A percentile compares a stretch with the other conserved stretches of the same genome.
Conservation (phyloP, 2,329 filamentous ascomycete genomes). For the Nakataea oryzae region DNA sequence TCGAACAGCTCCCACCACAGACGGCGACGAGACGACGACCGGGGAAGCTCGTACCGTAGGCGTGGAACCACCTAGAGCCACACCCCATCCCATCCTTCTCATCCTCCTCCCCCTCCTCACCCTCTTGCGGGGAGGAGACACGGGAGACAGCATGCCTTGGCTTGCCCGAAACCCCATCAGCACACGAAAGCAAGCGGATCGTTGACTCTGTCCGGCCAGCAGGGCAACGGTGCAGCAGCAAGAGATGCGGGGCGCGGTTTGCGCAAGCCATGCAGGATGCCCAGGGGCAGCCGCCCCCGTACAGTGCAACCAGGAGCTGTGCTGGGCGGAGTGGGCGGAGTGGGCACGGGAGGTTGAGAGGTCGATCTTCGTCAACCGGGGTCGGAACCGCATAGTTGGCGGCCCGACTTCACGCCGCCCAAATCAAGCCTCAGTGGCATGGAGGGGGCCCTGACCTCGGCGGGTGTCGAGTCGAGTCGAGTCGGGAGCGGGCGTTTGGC, state of each 20-base stretch:
- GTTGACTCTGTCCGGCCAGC: neutral
- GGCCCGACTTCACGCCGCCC: neutral
- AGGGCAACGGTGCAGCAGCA: neutral
- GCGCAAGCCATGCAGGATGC: neutral
- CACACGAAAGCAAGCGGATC: neutral
- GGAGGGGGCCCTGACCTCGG: neutral
- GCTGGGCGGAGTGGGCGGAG: no score
- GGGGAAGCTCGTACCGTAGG: neutral
- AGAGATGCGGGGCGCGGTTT: neutral
- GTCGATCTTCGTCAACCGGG: neutral
- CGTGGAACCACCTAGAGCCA: neutral
- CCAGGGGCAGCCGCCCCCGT: neutral
- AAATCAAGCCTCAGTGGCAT: neutral
- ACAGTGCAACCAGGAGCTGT: neutral
- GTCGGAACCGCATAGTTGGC: neutral
- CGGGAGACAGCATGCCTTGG: neutral
- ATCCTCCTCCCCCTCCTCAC: neutral
- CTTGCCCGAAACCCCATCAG: neutral
- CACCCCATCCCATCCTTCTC: neutral
- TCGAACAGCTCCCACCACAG: conserved; percentile 13
- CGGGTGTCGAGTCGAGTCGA: neutral
- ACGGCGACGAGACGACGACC: neutral
- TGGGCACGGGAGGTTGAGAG: neutral
- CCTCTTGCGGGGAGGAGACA: neutral
- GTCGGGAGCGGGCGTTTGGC: neutral